Evolutionary conservation across 2,329 filamentous ascomycete species (phyloP).

Genomic region (Aaosphaeria arxii): DNA sequence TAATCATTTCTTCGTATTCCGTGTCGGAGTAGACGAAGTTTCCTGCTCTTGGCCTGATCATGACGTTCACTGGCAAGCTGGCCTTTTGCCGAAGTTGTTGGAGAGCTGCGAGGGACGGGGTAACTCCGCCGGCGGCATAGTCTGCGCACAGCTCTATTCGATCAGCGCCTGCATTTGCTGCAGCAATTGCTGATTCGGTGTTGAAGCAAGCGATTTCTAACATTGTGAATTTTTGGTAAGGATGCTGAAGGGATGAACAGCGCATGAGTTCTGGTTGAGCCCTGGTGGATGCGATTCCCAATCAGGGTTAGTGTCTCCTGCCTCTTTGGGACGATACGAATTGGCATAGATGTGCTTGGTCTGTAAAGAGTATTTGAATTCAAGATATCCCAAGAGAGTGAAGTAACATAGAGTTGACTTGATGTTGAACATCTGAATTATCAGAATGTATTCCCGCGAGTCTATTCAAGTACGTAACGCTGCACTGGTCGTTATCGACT

Average conservation of each 20-base stretch:
- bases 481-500: too few relatives aligned
- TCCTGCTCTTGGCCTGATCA: conserved; percentile 52
- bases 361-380: too few relatives aligned
- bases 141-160: conserved; percentile 52
- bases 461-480: too few relatives aligned
- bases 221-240: conserved; percentile 13
- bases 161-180: conserved; percentile 43
- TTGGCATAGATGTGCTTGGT: too few relatives aligned
- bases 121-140: conserved; percentile 41
- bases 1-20: conserved; percentile 46
- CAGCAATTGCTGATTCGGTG: conserved; percentile 40
- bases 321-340: not conserved
- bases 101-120: conserved; percentile 33
- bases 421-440: too few relatives aligned
- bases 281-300: too few relatives aligned
- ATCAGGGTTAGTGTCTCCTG: too few relatives aligned
- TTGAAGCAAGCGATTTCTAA: conserved; percentile 53
- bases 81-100: conserved; percentile 5
- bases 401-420: too few relatives aligned
- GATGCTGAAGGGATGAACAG: not conserved
- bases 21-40: conserved; percentile 43
- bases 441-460: too few relatives aligned
- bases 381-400: too few relatives aligned
- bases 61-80: conserved; percentile 47
- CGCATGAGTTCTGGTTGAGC: too few relatives aligned